Base-by-base conservation (phyloP, 2,329 filamentous ascomycete species). In the Chaetothyriales sp. region DNA sequence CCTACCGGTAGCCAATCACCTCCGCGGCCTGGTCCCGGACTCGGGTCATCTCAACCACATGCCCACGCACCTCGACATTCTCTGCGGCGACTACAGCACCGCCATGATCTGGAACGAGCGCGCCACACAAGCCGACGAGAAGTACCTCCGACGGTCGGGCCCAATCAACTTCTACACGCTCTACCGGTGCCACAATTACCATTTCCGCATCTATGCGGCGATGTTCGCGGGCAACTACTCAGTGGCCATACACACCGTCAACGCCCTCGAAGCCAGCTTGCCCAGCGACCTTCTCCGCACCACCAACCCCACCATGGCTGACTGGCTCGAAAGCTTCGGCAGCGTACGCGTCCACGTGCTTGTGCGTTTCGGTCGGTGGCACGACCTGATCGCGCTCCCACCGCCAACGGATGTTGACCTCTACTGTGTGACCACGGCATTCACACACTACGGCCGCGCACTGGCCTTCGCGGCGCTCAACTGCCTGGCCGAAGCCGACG, bases 21-120 rank as follows among this genome's bases (percentile, higher is more conserved):
- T 88, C 9, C 78, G 83, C 19, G 73, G 71, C 8, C 72, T 87
- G 1, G 77, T 83, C 0, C 83, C 83, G 0, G 83, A 87, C 62
- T 74, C 78, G 0, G 84, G 83, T 0, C 85, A 89, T 64, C 68
- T 86, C 0, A 73, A 81, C 43, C 84, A 88, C 61, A 89, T 90
- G 86, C 85, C 85, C 0, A 80, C 80, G 0, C 86, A 90, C 64
- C 71, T 89, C 37, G 85, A 89, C 63, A 77, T 86, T 9, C 73
- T 89, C 0, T 77, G 81, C 25, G 86, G 86, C 10, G 78, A 88
- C 60, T 89, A 88, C 62, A 70, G 75, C 28, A 72, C 73, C 7
- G 83, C 83, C 4, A 80, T 89, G 49, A 69, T 70, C 1, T 82
- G 81, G 3, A 89, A 89, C 63, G 70, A 75, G 1, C 74, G 76